Percentiles rank a stretch among this genome's conserved stretches.
phyloP scores from a whole-genome alignment of 306 rosid species.

The Fagus sylvatica region DNA sequence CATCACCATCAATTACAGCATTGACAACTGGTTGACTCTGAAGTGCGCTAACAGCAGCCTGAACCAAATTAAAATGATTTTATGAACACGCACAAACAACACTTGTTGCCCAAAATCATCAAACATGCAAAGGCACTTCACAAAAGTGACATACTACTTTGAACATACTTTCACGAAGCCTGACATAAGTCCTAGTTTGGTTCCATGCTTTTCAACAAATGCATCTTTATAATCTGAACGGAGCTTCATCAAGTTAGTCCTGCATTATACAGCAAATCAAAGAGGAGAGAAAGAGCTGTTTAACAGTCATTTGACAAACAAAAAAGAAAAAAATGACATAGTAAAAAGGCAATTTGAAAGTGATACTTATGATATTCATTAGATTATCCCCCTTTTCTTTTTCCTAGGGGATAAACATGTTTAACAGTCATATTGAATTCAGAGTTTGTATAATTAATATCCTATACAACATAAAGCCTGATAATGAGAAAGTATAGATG shows the following conservation, averaged over 20 bases:
- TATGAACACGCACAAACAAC: conserved; percentile 8
- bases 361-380: not conserved
- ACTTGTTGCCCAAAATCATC: not conserved
- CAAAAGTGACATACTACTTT: not conserved
- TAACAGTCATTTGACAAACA: not conserved
- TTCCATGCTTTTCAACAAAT: conserved; percentile 81
- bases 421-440: not conserved
- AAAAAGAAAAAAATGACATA: not conserved
- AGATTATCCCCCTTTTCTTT: not conserved
- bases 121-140: not conserved
- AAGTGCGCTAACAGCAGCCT: conserved; percentile 86
- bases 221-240: conserved; percentile 87
- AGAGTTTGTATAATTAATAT: not conserved
- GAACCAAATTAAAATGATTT: conserved; percentile 21
- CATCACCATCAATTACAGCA: conserved; percentile 91
- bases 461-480: not conserved
- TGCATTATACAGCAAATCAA: conserved; percentile 39
- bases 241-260: conserved; percentile 91
- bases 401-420: not conserved
- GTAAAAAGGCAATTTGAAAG: not conserved
- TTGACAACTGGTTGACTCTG: conserved; percentile 73
- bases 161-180: conserved; percentile 71
- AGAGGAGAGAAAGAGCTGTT: conserved; percentile 11
- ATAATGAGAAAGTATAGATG: conserved; percentile 5
- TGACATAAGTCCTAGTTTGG: conserved; percentile 82